Conservation (phyloP, 352 stramenopile species). For the Phytophthora sp. region DNA sequence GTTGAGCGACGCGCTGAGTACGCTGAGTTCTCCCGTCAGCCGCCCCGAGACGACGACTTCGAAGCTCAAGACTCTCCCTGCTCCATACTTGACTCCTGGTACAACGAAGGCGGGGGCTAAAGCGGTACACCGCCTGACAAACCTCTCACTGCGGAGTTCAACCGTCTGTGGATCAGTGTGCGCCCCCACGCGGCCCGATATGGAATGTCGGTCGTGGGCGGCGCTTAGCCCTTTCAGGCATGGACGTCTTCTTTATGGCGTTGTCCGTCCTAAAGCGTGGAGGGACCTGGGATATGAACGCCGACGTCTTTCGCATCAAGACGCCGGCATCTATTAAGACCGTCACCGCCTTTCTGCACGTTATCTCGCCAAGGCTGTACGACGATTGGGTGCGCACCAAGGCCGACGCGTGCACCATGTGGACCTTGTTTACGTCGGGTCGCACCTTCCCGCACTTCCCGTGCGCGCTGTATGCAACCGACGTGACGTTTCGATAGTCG, state of each 20-base stretch:
- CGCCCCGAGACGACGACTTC: neutral
- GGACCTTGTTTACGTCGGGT: slow-evolving; percentile 5
- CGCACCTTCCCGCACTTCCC: slow-evolving; percentile 1
- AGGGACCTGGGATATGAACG: slow-evolving; percentile 12
- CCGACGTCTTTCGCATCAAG: slow-evolving; percentile 1
- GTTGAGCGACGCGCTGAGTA: neutral
- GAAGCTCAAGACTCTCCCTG: neutral
- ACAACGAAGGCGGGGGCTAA: slow-evolving; percentile 5
- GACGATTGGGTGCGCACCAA: neutral
- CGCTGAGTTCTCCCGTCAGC: neutral
- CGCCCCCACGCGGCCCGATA: neutral
- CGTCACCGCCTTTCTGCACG: neutral
- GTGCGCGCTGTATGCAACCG: slow-evolving; percentile 2
- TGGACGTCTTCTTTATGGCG: slow-evolving; percentile 15
- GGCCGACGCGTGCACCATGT: neutral
- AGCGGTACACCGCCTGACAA: neutral
- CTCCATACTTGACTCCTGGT: neutral
- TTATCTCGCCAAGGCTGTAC: neutral
- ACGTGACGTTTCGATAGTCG: slow-evolving; percentile 9
- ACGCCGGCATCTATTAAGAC: slow-evolving; percentile 5
- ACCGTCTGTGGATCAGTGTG: neutral
- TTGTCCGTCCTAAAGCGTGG: neutral
- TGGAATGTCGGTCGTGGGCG: slow-evolving; percentile 7
- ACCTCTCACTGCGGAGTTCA: slow-evolving; percentile 4
- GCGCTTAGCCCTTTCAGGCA: neutral